Percentiles rank a stretch among this genome's conserved stretches.
Evolutionary conservation across 129 eudicot genomes (phyloP).

Genomic region (Rutidosis leptorrhynchoides): DNA sequence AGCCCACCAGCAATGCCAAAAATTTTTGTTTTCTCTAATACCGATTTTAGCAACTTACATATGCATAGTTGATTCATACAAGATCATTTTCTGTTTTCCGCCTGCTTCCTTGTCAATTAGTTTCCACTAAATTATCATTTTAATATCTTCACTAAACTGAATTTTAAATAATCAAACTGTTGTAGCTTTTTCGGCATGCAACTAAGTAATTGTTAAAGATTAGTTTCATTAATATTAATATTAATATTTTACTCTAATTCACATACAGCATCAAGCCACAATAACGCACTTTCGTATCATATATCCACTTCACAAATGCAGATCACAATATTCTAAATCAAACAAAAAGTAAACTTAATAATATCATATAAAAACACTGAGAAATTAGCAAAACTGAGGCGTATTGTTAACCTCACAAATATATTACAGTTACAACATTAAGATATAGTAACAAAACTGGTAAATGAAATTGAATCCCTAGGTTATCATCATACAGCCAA

Average conservation of each 20-base stretch:
- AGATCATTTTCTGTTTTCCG: too few relatives aligned
- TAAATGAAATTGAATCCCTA: neutral
- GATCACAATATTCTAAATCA: conserved; percentile 8
- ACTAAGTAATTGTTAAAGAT: neutral
- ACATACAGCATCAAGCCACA: conserved; percentile 15
- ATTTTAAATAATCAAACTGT: neutral
- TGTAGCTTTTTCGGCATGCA: conserved; percentile 3
- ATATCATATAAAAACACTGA: neutral
- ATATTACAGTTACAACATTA: neutral
- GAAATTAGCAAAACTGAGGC: conserved; percentile 7
- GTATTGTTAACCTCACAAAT: neutral
- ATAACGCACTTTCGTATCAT: neutral
- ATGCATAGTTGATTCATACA: neutral
- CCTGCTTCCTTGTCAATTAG: conserved; percentile 2
- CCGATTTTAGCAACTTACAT: neutral
- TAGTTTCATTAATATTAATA: too few relatives aligned
- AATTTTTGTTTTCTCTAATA: neutral
- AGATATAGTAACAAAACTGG: neutral
- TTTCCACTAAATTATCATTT: neutral
- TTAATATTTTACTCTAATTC: neutral
- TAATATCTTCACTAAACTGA: neutral
- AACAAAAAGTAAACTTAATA: conserved; percentile 20
- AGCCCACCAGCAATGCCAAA: too few relatives aligned
- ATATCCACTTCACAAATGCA: conserved; percentile 3
- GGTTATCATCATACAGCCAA: neutral